Base-by-base conservation (phyloP, 805 yeast genomes). In the Candida fluviatilis region DNA sequence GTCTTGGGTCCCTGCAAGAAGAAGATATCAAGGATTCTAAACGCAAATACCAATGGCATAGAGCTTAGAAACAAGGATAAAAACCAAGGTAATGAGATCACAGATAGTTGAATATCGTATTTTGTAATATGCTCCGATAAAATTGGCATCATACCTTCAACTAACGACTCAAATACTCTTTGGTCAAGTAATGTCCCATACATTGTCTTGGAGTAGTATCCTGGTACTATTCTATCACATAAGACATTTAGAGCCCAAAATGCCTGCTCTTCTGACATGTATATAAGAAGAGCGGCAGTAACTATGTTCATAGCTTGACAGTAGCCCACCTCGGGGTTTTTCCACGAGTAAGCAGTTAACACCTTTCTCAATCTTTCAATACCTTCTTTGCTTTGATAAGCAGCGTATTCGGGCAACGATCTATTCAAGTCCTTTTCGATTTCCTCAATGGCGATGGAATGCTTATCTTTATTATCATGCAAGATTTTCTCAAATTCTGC, bases 291-390 rank as follows among this genome's bases (percentile, higher is more conserved):
- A 0, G 87, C 90, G 1, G 95, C 95, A 2, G 78, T 80, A 6
- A 85, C 89, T 36, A 93, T 93, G 57, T 93, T 93, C 99, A 95
- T 93, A 1, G 98, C 99, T 60, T 93, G 99, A 58, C 99, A 93
- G 59, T 93, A 93, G 0, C 99, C 99, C 18, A 93, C 87, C 30
- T 91, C 96, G 0, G 96, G 96, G 57, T 90, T 89, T 47, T 84
- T 86, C 97, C 98, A 93, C 0, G 96, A 86, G 54, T 90, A 93
- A 0, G 96, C 96, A 0, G 95, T 84, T 41, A 93, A 71, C 0
- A 93, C 98, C 43, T 95, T 73, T 44, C 99, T 73, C 34, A 93
- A 71, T 38, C 96, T 70, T 35, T 71, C 76, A 31, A 93, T 90
- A 5, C 99, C 99, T 52, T 86, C 95, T 4, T 73, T 73, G 6